These are phyloP conservation scores for Eucalyptus microcorys DNA, from an alignment of 345 rosid genomes.

Conservation along the genomic window DNA sequence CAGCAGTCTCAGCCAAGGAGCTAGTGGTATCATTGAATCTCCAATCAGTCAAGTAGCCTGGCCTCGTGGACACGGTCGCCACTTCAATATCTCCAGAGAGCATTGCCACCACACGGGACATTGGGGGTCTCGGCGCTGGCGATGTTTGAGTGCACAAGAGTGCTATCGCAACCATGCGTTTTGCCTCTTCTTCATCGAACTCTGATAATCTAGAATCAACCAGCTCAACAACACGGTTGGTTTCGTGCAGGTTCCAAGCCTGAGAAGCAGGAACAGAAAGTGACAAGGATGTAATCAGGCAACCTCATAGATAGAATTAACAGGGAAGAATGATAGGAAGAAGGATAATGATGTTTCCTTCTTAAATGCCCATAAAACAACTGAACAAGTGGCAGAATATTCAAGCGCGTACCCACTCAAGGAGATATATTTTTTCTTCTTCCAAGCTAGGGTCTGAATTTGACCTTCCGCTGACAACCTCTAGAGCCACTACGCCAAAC, in stretches of 20 bases:
- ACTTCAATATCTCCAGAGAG: slow-evolving; percentile 60
- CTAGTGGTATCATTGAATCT: slow-evolving; percentile 23
- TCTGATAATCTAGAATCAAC: slow-evolving; percentile 21
- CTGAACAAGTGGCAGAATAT: too few relatives aligned
- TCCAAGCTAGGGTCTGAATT: too few relatives aligned
- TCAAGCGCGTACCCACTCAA: too few relatives aligned
- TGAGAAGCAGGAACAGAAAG: background rate
- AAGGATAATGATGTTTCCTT: too few relatives aligned
- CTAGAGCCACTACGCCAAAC: too few relatives aligned
- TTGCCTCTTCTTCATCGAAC: slow-evolving; percentile 28
- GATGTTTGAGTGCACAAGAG: slow-evolving; percentile 59
- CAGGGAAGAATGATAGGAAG: too few relatives aligned
- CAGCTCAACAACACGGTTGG: slow-evolving; percentile 20
- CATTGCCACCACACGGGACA: slow-evolving; percentile 65
- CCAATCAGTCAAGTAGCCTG: slow-evolving; percentile 58
- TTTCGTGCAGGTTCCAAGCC: slow-evolving; percentile 62
- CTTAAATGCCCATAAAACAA: too few relatives aligned
- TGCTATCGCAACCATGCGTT: slow-evolving; percentile 35
- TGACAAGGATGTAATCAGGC: background rate
- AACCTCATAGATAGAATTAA: background rate
- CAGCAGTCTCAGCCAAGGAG: slow-evolving; percentile 1
- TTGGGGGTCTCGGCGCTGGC: slow-evolving; percentile 34
- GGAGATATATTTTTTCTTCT: too few relatives aligned
- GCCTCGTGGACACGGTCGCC: slow-evolving; percentile 13
- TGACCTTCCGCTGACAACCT: too few relatives aligned